Percentiles rank a stretch among this genome's conserved stretches.
These are phyloP conservation scores for Deuterostichococcus epilithicus DNA, from an alignment of 139 green algal species.

Conservation along the genomic window DNA sequence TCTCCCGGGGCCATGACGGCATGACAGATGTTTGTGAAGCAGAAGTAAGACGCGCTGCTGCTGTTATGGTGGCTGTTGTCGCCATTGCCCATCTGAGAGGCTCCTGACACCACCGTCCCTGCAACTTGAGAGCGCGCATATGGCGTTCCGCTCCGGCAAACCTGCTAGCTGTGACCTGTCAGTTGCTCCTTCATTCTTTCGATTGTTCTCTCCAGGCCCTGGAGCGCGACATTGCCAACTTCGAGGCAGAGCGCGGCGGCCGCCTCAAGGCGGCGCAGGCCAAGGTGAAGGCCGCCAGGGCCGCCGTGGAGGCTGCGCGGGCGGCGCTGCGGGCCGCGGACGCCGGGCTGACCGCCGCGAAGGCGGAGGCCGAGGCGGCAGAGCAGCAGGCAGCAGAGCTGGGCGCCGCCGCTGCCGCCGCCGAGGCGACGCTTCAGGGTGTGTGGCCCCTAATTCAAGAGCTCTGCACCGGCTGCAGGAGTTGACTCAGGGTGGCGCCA, in stretches of 20 bases:
- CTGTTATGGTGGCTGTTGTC: no score
- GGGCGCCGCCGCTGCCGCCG: not conserved
- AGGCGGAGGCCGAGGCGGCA: constrained; percentile 23
- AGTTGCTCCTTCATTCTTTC: not conserved
- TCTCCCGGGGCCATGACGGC: no score
- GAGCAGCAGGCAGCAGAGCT: constrained; percentile 55
- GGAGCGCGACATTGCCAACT: constrained; percentile 74
- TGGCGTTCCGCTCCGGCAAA: no score
- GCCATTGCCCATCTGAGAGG: no score
- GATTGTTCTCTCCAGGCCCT: constrained; percentile 40
- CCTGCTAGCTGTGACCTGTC: no score
- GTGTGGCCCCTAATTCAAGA: no score
- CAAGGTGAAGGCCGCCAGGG: constrained; percentile 74
- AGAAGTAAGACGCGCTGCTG: no score
- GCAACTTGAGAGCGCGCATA: no score
- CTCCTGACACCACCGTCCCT: no score
- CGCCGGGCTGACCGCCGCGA: constrained; percentile 23
- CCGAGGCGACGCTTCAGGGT: not conserved
- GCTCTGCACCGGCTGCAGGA: no score
- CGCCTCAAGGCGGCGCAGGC: constrained; percentile 62
- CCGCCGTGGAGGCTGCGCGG: constrained; percentile 51
- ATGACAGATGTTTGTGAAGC: no score
- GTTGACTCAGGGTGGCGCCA: no score
- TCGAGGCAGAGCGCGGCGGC: constrained; percentile 69
- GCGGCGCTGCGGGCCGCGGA: constrained; percentile 35